Conservation (phyloP, 2,329 filamentous ascomycete species). For the Catunica adiposa region DNA sequence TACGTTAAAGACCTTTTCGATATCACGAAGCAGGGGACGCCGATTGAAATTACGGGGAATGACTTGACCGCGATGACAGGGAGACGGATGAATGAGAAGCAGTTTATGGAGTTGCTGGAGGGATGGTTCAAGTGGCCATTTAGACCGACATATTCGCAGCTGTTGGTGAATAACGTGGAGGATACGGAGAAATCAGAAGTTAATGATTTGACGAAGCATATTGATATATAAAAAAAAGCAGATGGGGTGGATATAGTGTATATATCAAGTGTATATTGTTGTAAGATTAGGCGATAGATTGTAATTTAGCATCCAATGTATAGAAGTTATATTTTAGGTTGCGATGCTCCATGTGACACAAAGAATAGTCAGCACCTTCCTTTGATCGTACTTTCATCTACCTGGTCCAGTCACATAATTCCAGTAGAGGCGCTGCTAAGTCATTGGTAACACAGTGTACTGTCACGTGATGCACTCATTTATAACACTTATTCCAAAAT, state of each 20-base stretch:
- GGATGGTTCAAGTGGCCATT: slow-evolving; percentile 54
- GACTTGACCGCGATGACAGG: slow-evolving; percentile 28
- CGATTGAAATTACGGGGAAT: slow-evolving; percentile 18
- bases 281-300: neutral
- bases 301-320: neutral
- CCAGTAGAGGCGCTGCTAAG: too few relatives aligned
- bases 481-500: neutral
- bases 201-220: neutral
- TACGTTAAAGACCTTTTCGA: slow-evolving; percentile 35
- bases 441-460: too few relatives aligned
- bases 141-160: slow-evolving; percentile 30
- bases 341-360: too few relatives aligned
- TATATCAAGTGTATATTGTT: neutral
- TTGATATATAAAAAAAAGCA: neutral
- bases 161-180: slow-evolving; percentile 28
- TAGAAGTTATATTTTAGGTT: too few relatives aligned
- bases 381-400: too few relatives aligned
- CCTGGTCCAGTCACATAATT: too few relatives aligned
- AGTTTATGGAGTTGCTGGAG: slow-evolving; percentile 41
- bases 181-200: slow-evolving; percentile 14
- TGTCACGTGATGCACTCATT: too few relatives aligned
- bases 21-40: slow-evolving; percentile 29
- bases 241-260: neutral
- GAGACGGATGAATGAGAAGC: slow-evolving; percentile 33
- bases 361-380: too few relatives aligned